Evolutionary conservation across 2,329 filamentous ascomycete species (phyloP), one percentile per base, ranked within the genome.

Genomic region (Pseudogymnoascus destructans): DNA sequence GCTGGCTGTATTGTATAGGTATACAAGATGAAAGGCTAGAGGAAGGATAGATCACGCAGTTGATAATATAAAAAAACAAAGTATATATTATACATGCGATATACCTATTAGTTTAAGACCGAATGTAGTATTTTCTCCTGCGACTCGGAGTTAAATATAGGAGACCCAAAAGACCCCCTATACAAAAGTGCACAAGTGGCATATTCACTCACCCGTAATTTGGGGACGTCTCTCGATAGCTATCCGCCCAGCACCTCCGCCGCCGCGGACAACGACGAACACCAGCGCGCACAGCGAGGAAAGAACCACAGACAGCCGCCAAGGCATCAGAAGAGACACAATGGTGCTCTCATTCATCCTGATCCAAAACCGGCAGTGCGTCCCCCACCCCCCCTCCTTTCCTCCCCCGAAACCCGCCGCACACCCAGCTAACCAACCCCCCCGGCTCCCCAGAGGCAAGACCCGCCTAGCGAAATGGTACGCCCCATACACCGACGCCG

Each of bases 381-480:
- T 68, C 11, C 27, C 25, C 33, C 15, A 32, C 56, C 59, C 38
- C 40, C 40, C 9, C 6, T 5, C 2, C 40, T 17, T 30, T 25
- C 58, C 30, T 36, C 4, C n/a, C 59, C 17, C 13, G 36, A 17
- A n/a, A 1, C 1, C 23, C 55, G n/a, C 3, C 27, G 25, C 27
- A 36, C 11, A 9, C 5, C 3, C 15, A 57, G 55, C 63, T 64
- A 57, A 64, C 60, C 57, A n/a, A n/a, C n/a, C n/a, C n/a, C n/a
- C n/a, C n/a, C n/a, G n/a, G 54, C 17, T 11, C 11, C 9, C 64
- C 65, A 96, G 92, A 80, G 93, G 93, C 75, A 98, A 98, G 78
- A 98, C 93, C 66, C 87, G 93, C 67, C 81, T 98, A 64, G 93
- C 93, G 64, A 98, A 98, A 77, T 98, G 92, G 92, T 98, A 98